Base-by-base conservation (phyloP, 371 early-diverging fungal genomes). In the Phascolomyces articulosus region DNA sequence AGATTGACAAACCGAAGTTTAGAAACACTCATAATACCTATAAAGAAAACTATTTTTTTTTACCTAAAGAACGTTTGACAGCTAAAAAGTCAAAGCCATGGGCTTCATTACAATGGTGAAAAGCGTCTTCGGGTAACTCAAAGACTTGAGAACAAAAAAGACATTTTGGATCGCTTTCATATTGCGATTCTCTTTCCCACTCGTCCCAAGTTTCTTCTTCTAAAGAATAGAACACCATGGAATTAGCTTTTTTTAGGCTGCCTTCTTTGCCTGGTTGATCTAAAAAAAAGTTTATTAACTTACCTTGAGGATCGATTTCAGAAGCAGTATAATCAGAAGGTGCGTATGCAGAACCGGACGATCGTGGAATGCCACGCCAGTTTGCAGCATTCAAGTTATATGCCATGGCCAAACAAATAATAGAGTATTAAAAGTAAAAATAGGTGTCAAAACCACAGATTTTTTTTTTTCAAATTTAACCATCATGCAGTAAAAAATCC, bases 131-230 rank as follows among this genome's bases (percentile, higher is more conserved):
- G 13, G 90, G 75, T 20, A 73, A 64, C 15, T 75, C 75, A 61
- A 84, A 85, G 0, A 69, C 70, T 16, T 78, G 67, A 4, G 82
- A 23, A 74, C 94, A 94, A 74, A 92, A 93, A 54, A 91, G 79
- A 75, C 95, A 95, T 64, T 85, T 77, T 57, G 87, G 77, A n/a
- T 76, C 77, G 8, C 77, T 66, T 16, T 73, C 73, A 27, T 80
- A 74, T 58, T 86, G 83, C 57, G 86, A 89, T 58, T 90, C 91
- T n/a, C 86, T 88, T 58, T 92, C 90, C 94, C 93, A 93, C 67
- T 92, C 62, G 26, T 56, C 62, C 61, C 61, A 58, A 40, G 34
- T 27, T 34, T 61, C 65, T 23, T 60, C 53, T n/a, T 53, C 54
- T 58, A n/a, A n/a, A n/a, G n/a, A n/a, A n/a, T n/a, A n/a, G n/a